Evolutionary conservation across 1,284 basidiomycete species (phyloP), one percentile per base, ranked within the genome.

Genomic region (Cutaneotrichosporon spelunceum): DNA sequence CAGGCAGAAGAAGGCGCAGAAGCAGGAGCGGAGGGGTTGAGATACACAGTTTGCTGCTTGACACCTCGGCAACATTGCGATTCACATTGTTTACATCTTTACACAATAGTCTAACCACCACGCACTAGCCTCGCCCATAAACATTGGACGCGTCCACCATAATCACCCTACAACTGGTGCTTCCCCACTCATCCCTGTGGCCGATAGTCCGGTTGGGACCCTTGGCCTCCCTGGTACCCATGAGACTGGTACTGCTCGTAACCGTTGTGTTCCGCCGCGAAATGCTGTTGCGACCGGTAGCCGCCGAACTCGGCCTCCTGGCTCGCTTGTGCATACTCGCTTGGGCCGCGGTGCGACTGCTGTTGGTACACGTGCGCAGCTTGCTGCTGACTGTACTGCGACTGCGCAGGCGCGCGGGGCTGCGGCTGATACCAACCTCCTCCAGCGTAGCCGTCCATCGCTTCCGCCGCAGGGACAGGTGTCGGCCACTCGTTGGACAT

Each of bases 1-100:
- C 30, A 74, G 75, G 66, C 76, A 79, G 71, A 77, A 78, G 65
- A 79, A 78, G 63, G 77, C 76, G 4, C 71, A 71, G 23, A 80
- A 79, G 67, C 72, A 73, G 62, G 76, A 80, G 62, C 65, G 76
- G 16, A 60, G 77, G 36, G 78, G 36, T 19, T 58, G 27, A 36
- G 14, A 13, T 10, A 14, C 8, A n/a, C 39, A 42, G 39, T 16
- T 36, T 16, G 34, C 6, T 36, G 30, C 30, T 11, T 11, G 30
- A 11, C 7, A 10, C 34, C 16, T 36, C 6, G 13, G 11, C 11
- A 3, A 10, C 34, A 16, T n/a, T 7, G 16, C 39, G 13, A 6
- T 11, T 26, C 45, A 6, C 21, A 48, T 27, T 11, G 13, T 48
- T 16, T 48, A 24, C 26, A 48, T 24, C 45, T 26, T 26, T 48